phyloP scores from a whole-genome alignment of 2,329 filamentous ascomycete genomes.

The Pseudogymnoascus sp. region DNA sequence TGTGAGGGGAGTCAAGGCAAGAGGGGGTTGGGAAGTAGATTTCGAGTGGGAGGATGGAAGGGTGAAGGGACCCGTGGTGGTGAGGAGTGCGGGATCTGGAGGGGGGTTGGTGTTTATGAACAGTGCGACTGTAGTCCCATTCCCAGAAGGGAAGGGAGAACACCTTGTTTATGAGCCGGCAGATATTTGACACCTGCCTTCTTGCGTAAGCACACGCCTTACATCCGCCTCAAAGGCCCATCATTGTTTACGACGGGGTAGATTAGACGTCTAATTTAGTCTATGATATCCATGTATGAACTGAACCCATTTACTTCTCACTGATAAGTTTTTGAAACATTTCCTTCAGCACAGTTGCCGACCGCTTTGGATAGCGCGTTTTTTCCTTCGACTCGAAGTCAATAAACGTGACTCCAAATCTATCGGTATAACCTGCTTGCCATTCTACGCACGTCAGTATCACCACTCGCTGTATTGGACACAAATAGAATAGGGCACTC shows the following conservation, averaged over 20 bases:
- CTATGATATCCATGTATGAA: neutral
- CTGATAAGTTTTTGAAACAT: slow-evolving; percentile 65
- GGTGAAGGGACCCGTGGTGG: slow-evolving; percentile 16
- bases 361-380: slow-evolving; percentile 70
- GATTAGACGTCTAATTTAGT: neutral
- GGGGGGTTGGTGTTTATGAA: slow-evolving; percentile 6
- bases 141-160: neutral
- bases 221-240: neutral
- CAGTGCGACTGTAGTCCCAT: neutral
- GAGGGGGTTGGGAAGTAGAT: slow-evolving; percentile 30
- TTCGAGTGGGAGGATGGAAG: slow-evolving; percentile 30
- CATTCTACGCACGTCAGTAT: slow-evolving; percentile 58
- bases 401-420: slow-evolving; percentile 77
- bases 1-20: slow-evolving; percentile 29
- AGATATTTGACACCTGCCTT: neutral
- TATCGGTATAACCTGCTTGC: slow-evolving; percentile 77
- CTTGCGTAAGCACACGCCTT: too few species aligned
- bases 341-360: slow-evolving; percentile 59
- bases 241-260: neutral
- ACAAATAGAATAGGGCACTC: slow-evolving; percentile 18
- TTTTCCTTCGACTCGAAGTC: slow-evolving; percentile 75
- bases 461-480: slow-evolving; percentile 45
- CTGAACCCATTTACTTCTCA: slow-evolving; percentile 39
- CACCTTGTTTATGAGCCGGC: neutral
- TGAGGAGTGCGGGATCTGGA: slow-evolving; percentile 6